Evolutionary conservation across 1,284 basidiomycete species (phyloP).

Genomic region (Cutaneotrichosporon cyanovorans): DNA sequence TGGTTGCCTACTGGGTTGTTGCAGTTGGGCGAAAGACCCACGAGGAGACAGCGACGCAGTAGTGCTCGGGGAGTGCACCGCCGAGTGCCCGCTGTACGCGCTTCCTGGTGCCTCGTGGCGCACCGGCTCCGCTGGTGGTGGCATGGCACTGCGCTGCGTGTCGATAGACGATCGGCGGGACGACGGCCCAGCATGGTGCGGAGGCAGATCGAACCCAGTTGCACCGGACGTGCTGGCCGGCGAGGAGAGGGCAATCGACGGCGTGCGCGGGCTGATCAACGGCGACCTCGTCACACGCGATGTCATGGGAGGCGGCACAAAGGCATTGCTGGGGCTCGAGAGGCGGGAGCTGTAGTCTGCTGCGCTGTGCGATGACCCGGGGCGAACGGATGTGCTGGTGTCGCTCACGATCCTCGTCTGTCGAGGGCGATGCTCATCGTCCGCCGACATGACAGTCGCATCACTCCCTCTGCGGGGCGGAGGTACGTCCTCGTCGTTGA

Average conservation of each 20-base stretch:
- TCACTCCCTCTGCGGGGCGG: constrained; percentile 9
- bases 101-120: background rate
- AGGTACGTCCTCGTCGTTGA: constrained; percentile 12
- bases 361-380: constrained; percentile 7
- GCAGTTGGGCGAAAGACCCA: too few species aligned
- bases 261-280: constrained; percentile 2
- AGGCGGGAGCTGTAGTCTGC: too few species aligned
- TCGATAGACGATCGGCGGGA: constrained; percentile 13
- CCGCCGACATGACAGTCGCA: constrained; percentile 6
- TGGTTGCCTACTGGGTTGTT: too few species aligned
- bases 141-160: constrained; percentile 21
- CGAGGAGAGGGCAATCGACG: background rate
- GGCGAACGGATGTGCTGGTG: constrained; percentile 10
- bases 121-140: constrained; percentile 25
- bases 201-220: background rate
- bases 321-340: constrained; percentile 6
- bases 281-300: constrained; percentile 9
- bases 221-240: background rate
- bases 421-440: constrained; percentile 11
- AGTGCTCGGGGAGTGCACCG: constrained; percentile 31
- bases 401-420: constrained; percentile 27
- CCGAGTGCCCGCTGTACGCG: constrained; percentile 5
- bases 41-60: constrained; percentile 23
- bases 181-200: constrained; percentile 5
- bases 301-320: constrained; percentile 6